Base-by-base conservation (phyloP, 1,139 yeast genomes). In the Geotrichum restrictum region DNA sequence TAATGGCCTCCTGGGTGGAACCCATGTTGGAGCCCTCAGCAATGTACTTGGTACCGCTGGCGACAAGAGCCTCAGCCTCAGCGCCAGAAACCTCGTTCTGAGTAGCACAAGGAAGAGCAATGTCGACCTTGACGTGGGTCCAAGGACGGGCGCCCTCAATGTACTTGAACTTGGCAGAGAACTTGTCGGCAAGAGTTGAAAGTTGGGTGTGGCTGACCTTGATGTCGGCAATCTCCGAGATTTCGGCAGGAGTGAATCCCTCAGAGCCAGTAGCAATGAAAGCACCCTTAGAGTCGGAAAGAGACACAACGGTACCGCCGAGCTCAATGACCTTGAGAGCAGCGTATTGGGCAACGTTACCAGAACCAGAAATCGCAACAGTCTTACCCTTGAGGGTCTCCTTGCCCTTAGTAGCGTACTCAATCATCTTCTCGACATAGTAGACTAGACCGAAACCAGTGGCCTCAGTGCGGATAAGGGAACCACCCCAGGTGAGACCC, bases 1-100 rank as follows among this genome's bases (percentile, higher is more conserved):
- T 89, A 65, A 93, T 88, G 64, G 98, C 98, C 73, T 91, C 98
- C 74, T 85, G 85, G 64, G 97, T 91, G 64, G 96, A 91, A 70
- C 98, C 98, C 98, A 93, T 93, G 78, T 93, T 93, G 69, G 98
- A 93, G 71, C 98, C 98, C 80, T 93, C 98, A 65, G 98, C 98
- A 69, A 93, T 82, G 78, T 74, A 91, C 76, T 85, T 86, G 74
- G 86, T 83, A 68, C 98, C 98, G 62, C 93, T 85, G 64, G 86
- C 91, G 62, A 91, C 83, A 69, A 93, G 82, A 66, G 91, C 89
- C 78, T 85, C 83, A 61, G 98, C 98, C 79, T 93, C 98, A 62
- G 84, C 95, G 67, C 93, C 97, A 64, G 94, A 83, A 63, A 93
- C 91, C 79, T 93, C 98, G 75, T 93, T 93, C 78, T 93, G 98